Conservation (phyloP, 371 early-diverging fungal genomes). For the Coemansia sp. region DNA sequence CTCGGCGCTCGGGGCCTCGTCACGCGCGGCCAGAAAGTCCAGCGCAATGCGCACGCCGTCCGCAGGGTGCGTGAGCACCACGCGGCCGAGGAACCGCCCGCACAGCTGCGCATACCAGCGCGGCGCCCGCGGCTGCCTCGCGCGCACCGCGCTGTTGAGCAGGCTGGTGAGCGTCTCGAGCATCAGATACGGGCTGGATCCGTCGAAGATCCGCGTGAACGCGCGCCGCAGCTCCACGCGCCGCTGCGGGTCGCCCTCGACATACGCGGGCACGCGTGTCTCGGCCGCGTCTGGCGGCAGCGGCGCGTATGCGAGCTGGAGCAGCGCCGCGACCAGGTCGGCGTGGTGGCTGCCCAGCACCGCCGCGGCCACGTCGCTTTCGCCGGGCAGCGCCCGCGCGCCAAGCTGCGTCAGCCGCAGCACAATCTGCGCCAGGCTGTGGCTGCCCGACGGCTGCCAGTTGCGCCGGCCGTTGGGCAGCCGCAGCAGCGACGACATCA, state of each 20-base stretch:
- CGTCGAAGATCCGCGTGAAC: constrained; percentile 56
- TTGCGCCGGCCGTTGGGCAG: constrained; percentile 12
- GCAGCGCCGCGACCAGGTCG: constrained; percentile 65
- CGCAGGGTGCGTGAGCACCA: constrained; percentile 55
- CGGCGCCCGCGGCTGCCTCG: constrained; percentile 41
- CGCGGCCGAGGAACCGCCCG: constrained; percentile 64
- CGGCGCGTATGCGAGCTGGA: constrained; percentile 69
- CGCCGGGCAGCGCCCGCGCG: constrained; percentile 6
- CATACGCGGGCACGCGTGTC: constrained; percentile 3
- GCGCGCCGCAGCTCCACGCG: constrained; percentile 46
- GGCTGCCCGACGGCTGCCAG: not conserved
- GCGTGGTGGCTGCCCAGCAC: constrained; percentile 58
- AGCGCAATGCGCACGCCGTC: constrained; percentile 63
- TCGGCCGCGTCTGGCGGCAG: constrained; percentile 29
- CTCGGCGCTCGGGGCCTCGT: constrained; percentile 16
- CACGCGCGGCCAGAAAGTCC: constrained; percentile 63
- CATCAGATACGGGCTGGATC: constrained; percentile 57
- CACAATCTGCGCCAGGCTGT: not conserved
- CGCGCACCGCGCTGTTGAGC: constrained; percentile 53
- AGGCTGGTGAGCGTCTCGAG: constrained; percentile 66
- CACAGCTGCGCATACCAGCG: constrained; percentile 65
- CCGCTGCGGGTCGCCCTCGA: constrained; percentile 13
- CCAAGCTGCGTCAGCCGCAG: constrained; percentile 11
- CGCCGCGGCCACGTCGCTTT: constrained; percentile 59
- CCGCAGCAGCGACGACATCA: constrained; percentile 9